Evolutionary conservation across 73 alveolate species (phyloP).

Genomic region (Blepharisma stoltei): DNA sequence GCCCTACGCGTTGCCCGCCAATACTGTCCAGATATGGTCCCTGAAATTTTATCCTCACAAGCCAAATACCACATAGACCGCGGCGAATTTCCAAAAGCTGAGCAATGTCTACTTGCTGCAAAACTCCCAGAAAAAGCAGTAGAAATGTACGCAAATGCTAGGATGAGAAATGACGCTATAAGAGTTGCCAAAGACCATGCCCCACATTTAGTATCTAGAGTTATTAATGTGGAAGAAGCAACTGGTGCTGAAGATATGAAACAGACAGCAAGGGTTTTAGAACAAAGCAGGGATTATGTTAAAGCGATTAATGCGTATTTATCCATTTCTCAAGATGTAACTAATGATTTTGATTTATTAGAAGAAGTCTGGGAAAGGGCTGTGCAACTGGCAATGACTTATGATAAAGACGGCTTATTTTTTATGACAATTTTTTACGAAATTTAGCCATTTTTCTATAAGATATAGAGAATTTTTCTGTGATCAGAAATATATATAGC

Average conservation of each 20-base stretch:
- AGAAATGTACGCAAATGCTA: slow-evolving; percentile 84
- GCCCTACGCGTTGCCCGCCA: slow-evolving; percentile 98
- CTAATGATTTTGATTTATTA: slow-evolving; percentile 75
- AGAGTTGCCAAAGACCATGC: slow-evolving; percentile 97
- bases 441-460: too few relatives aligned
- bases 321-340: slow-evolving; percentile 86
- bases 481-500: too few relatives aligned
- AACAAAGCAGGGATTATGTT: slow-evolving; percentile 90
- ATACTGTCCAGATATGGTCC: slow-evolving; percentile 85
- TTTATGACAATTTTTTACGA: too few relatives aligned
- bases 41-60: slow-evolving; percentile 79
- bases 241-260: slow-evolving; percentile 78
- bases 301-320: slow-evolving; percentile 94
- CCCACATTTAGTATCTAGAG: slow-evolving; percentile 93
- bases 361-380: slow-evolving; percentile 92
- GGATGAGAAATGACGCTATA: slow-evolving; percentile 85
- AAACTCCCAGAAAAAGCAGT: slow-evolving; percentile 94
- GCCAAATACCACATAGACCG: slow-evolving; percentile 91
- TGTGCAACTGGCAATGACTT: slow-evolving; percentile 85
- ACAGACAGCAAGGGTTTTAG: slow-evolving; percentile 94
- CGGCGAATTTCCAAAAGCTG: slow-evolving; percentile 95
- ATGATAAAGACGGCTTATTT: too few relatives aligned
- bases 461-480: too few relatives aligned
- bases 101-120: slow-evolving; percentile 91
- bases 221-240: slow-evolving; percentile 57